Evolutionary conservation across 306 rosid species (phyloP).

Genomic region (Crotalaria pallida): DNA sequence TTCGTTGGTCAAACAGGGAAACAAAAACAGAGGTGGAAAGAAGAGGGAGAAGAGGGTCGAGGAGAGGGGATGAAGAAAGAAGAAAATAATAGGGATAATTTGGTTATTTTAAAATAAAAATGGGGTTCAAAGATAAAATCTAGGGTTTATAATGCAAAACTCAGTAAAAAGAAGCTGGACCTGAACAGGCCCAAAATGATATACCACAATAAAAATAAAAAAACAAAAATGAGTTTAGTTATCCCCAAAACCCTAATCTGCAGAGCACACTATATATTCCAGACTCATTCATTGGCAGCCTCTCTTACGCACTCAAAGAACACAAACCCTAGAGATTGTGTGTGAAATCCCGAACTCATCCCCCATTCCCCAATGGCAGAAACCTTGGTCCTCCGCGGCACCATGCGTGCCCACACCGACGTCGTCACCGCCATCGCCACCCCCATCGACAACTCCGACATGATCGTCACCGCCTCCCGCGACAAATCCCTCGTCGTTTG

Average conservation of each 20-base stretch:
- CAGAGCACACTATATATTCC: background rate
- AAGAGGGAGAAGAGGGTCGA: too few species aligned
- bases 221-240: too few species aligned
- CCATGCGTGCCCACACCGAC: constrained; percentile 94
- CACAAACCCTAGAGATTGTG: constrained; percentile 35
- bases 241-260: constrained; percentile 23
- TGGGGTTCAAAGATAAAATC: too few species aligned
- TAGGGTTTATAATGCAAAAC: too few species aligned
- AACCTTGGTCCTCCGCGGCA: constrained; percentile 70
- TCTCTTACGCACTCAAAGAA: background rate
- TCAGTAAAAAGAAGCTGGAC: too few species aligned
- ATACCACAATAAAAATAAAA: too few species aligned
- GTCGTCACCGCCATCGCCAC: constrained; percentile 90
- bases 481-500: constrained; percentile 91
- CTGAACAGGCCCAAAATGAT: too few species aligned
- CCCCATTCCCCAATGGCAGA: constrained; percentile 57
- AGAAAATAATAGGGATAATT: too few species aligned
- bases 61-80: too few species aligned
- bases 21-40: too few species aligned
- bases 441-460: constrained; percentile 84
- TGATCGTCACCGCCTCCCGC: constrained; percentile 82
- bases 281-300: background rate
- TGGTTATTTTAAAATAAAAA: too few species aligned
- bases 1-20: too few species aligned
- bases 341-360: background rate